Evolutionary conservation across 306 rosid genomes (phyloP), one percentile per base, ranked within the genome.

Genomic region (Rosa chinensis): DNA sequence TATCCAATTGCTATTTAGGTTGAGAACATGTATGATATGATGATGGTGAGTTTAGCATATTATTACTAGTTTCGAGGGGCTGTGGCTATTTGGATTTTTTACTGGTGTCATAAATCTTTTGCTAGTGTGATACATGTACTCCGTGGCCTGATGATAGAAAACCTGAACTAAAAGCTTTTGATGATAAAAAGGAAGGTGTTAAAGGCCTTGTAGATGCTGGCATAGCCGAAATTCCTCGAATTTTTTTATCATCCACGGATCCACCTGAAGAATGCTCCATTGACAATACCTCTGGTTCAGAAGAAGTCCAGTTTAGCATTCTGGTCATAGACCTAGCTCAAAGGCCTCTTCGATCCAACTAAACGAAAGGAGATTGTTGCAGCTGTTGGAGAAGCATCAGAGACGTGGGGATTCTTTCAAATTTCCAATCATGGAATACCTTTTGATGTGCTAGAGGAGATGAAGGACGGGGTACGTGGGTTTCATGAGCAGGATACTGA

Each of bases 121-220:
- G 28, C 28, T 28, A 28, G 28, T 28, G 28, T 28, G 28, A 28
- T 28, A 28, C 28, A 28, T 28, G 28, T 28, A 28, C 28, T 28
- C 28, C 28, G 28, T 28, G 28, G 28, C 28, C 28, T 28, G 28
- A 71, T 23, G 88, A 84, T 8, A 81, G 85, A 64, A 25, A 25
- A 20, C 81, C 72, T 13, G 86, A 81, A 48, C 79, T 85, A 11
- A 85, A 81, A 76, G 83, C 70, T 49, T 77, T 77, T 50, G 84
- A 81, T 9, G 84, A 81, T 6, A 76, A 92, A 5, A 86, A 89
- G 72, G 79, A 76, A 55, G 95, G 92, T 49, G 97, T 90, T 6
- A 49, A 53, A 7, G 61, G 61, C 23, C 61, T 53, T 18, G 25
- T 53, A 18, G 61, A 53, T 53, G 61, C 61, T 53, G 61, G 61